phyloP scores from a whole-genome alignment of 345 rosid species.

The Brassica juncea region DNA sequence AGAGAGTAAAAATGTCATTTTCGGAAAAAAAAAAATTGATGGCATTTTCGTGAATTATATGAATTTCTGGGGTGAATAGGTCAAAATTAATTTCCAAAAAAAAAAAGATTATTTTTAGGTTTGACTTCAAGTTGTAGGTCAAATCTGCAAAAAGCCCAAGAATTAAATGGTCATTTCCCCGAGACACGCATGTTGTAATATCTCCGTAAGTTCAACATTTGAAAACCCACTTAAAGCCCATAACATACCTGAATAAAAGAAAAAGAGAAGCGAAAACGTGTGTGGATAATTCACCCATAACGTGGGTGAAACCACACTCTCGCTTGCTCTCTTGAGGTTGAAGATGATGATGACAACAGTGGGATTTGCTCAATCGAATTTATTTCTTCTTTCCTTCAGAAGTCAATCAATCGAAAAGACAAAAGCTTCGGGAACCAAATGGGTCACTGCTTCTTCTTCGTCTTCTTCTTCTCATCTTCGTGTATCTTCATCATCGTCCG shows the following conservation, averaged over 20 bases:
- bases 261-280: neutral
- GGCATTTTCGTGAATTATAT: too few relatives aligned
- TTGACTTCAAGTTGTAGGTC: too few relatives aligned
- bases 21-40: too few relatives aligned
- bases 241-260: neutral
- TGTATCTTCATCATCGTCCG: neutral
- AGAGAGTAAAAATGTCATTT: too few relatives aligned
- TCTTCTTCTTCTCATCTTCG: neutral
- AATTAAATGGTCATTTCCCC: too few relatives aligned
- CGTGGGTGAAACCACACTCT: neutral
- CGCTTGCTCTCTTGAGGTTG: constrained; percentile 4
- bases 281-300: neutral
- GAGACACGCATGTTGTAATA: neutral
- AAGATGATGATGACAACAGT: constrained; percentile 32
- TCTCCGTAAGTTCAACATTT: neutral
- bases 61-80: too few relatives aligned
- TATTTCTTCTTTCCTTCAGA: constrained; percentile 7
- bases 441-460: constrained; percentile 13
- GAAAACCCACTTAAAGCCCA: neutral
- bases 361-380: constrained; percentile 29
- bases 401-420: constrained; percentile 6
- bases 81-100: too few relatives aligned
- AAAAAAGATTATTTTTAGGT: too few relatives aligned
- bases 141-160: too few relatives aligned
- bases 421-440: neutral